Evolutionary conservation across 805 yeast genomes (phyloP).

Genomic region (Komagataella pastoris): DNA sequence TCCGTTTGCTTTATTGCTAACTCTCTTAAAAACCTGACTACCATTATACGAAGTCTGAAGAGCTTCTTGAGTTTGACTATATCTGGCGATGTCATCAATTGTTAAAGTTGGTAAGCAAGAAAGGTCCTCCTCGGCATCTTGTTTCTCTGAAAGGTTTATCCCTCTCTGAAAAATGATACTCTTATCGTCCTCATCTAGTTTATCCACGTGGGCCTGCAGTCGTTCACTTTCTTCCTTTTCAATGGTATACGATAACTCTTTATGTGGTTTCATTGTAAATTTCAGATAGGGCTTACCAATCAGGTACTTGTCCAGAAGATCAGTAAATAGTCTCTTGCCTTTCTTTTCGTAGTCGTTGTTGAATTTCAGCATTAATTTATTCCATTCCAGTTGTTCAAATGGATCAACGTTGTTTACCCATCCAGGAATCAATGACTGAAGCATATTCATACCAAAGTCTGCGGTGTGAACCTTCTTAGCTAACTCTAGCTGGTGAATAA

Average conservation of each 20-base stretch:
- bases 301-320: constrained; percentile 40
- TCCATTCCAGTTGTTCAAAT: constrained; percentile 52
- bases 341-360: constrained; percentile 38
- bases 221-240: constrained; percentile 43
- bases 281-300: constrained; percentile 45
- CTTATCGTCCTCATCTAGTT: constrained; percentile 41
- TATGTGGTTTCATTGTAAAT: constrained; percentile 67
- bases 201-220: constrained; percentile 26
- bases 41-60: constrained; percentile 2
- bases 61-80: constrained; percentile 16
- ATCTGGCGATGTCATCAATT: constrained; percentile 56
- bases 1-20: constrained; percentile 50
- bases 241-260: constrained; percentile 34
- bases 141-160: constrained; percentile 42
- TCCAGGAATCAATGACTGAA: constrained; percentile 65
- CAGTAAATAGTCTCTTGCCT: constrained; percentile 47
- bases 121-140: constrained; percentile 57
- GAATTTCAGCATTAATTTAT: constrained; percentile 43
- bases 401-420: constrained; percentile 83
- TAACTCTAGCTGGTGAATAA: constrained; percentile 79
- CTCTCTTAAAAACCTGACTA: constrained; percentile 13
- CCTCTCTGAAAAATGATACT: constrained; percentile 50
- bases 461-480: constrained; percentile 78
- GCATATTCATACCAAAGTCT: constrained; percentile 72
- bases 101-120: constrained; percentile 71